Evolutionary conservation across 2,329 filamentous ascomycete species (phyloP), one percentile per base, ranked within the genome.

Genomic region (Beauveria rudraprayagi): DNA sequence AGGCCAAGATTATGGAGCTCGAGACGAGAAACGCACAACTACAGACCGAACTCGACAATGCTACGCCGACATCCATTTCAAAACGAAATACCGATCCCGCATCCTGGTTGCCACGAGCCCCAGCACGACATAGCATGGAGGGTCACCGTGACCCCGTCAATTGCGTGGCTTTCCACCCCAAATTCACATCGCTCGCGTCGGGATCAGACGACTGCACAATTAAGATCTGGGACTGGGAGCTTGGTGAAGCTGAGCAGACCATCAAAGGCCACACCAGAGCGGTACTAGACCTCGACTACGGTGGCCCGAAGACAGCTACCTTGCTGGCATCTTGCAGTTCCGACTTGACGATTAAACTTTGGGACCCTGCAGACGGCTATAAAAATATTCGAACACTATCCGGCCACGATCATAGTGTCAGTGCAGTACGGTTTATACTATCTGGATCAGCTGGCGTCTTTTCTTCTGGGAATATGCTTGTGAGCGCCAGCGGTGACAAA

Each of bases 221-320:
- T 73, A 97, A 97, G 70, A 92, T 97, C 60, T 97, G 92, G 92
- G 92, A 97, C 70, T 97, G 92, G 89, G 92, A 97, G 70, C 77
- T 95, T 26, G 93, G 93, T 53, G 92, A 97, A 74, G 80, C 96
- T 4, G 92, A 97, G 72, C 80, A 88, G 64, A 97, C 92, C 0
- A 83, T 97, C 61, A 97, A 97, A 71, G 92, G 91, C 1, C 93
- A 97, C 70, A 97, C 92, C 5, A 92, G 90, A 70, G 85, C 91
- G 3, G 91, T 97, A 1, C 77, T 94, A 30, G 92, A 96, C 70
- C 85, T 96, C 41, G 92, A 97, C 70, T 97, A 90, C 75, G 92
- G 93, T 43, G 92, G 92, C 0, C 91, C 91, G 1, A 81, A 89
- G 69, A 89, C 90, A 47, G 88, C 86, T 37, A 91, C 88, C 3